Evolutionary conservation across 2,329 filamentous ascomycete species (phyloP).

Genomic region (Phyllosticta citribraziliensis): DNA sequence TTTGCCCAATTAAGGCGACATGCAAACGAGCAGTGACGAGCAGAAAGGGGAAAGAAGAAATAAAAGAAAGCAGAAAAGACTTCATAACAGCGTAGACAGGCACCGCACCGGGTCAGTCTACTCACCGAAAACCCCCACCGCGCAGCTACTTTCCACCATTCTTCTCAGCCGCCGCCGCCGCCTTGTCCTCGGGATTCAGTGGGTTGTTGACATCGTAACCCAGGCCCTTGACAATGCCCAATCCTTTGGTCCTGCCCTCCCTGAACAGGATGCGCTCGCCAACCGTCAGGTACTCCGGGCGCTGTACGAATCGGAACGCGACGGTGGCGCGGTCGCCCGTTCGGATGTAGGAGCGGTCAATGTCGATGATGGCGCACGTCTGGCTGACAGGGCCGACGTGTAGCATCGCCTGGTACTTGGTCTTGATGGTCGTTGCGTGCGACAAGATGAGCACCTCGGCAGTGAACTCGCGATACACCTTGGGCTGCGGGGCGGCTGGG

Average conservation of each 20-base stretch:
- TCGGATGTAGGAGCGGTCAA: slow-evolving; percentile 89
- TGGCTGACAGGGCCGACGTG: slow-evolving; percentile 92
- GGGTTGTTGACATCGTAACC: slow-evolving; percentile 64
- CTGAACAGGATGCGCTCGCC: slow-evolving; percentile 88
- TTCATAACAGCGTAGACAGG: no score
- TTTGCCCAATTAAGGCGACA: no score
- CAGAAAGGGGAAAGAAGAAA: no score
- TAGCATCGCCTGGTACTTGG: slow-evolving; percentile 94
- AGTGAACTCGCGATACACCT: slow-evolving; percentile 43
- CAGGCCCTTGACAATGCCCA: slow-evolving; percentile 86
- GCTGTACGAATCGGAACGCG: slow-evolving; percentile 87
- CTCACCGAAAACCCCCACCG: neutral
- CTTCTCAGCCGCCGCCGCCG: slow-evolving; percentile 1
- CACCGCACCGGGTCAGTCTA: no score
- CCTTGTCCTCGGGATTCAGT: slow-evolving; percentile 19
- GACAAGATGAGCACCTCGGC: slow-evolving; percentile 84
- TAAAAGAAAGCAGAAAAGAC: no score
- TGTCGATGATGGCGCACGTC: slow-evolving; percentile 94
- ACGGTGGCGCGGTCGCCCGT: slow-evolving; percentile 91
- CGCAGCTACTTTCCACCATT: neutral
- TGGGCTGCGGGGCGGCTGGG: slow-evolving; percentile 46
- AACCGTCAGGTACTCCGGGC: slow-evolving; percentile 82
- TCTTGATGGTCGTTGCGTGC: slow-evolving; percentile 94
- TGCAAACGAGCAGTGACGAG: no score
- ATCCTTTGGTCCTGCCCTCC: slow-evolving; percentile 86